phyloP scores from a whole-genome alignment of 2,329 filamentous ascomycete species.

The Pseudogymnoascus sp. region DNA sequence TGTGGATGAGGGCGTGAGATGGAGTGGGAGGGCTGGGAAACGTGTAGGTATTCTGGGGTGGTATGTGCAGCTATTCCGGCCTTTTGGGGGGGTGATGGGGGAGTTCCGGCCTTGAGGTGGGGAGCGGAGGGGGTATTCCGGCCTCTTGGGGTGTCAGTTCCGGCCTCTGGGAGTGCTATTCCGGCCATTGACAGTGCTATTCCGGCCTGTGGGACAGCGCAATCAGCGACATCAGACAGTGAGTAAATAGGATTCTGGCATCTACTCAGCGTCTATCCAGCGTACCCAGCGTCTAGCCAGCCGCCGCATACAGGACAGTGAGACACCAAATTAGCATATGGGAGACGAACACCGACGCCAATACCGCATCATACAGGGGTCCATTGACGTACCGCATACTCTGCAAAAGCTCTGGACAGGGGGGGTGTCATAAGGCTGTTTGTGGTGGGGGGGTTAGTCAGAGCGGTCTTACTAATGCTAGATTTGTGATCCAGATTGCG shows the following conservation, averaged over 20 bases:
- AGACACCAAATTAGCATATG: not conserved
- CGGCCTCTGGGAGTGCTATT: not conserved
- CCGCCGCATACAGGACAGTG: not conserved
- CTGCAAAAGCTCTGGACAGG: conserved; percentile 4
- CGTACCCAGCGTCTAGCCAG: not conserved
- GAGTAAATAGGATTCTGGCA: no score
- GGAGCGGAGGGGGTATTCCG: not conserved
- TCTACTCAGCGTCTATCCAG: not conserved
- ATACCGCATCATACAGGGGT: not conserved
- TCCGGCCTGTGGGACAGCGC: not conserved
- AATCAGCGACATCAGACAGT: not conserved
- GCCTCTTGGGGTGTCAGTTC: not conserved
- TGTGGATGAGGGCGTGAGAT: not conserved
- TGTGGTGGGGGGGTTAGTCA: not conserved
- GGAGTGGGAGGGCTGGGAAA: not conserved
- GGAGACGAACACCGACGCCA: not conserved
- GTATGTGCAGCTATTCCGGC: not conserved
- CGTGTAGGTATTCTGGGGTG: not conserved
- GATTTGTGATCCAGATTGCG: conserved; percentile 1
- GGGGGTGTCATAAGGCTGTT: conserved; percentile 6
- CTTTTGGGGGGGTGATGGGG: not conserved
- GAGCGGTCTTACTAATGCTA: not conserved
- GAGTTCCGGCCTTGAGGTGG: not conserved
- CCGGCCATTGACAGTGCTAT: not conserved
- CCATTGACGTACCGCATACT: not conserved